These are phyloP conservation scores for Colletotrichum kahawae DNA, from an alignment of 2,329 filamentous ascomycete species.

Conservation along the genomic window DNA sequence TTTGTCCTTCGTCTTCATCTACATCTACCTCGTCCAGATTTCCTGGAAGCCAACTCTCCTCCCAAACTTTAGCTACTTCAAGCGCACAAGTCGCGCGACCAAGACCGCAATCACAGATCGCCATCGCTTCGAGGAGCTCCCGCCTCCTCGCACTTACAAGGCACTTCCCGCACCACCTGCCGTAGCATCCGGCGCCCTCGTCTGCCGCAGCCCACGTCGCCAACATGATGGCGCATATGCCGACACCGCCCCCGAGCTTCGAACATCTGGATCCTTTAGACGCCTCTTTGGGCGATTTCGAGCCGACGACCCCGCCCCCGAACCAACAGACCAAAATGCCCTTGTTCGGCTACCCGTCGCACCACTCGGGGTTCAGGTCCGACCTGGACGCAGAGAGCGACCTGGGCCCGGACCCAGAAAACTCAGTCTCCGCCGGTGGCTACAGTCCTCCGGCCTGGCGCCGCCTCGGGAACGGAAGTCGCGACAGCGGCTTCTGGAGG, in stretches of 20 bases:
- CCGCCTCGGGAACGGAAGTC: constrained; percentile 63
- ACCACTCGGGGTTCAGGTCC: constrained; percentile 47
- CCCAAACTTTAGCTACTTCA: constrained; percentile 25
- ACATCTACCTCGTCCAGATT: constrained; percentile 49
- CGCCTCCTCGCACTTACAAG: constrained; percentile 18
- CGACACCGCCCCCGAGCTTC: constrained; percentile 27
- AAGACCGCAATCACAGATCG: constrained; percentile 21
- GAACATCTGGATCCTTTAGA: constrained; percentile 49
- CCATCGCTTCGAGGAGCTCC: constrained; percentile 7
- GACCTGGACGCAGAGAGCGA: constrained; percentile 43
- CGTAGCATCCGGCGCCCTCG: constrained; percentile 17
- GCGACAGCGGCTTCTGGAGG: constrained; percentile 66
- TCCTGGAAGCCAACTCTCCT: constrained; percentile 23
- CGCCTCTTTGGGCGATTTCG: constrained; percentile 61
- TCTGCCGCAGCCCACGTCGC: constrained; percentile 7
- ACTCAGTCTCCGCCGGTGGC: constrained; percentile 55
- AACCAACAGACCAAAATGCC: constrained; percentile 23
- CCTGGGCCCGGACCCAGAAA: constrained; percentile 40
- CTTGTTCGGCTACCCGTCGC: constrained; percentile 44
- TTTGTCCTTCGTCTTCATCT: constrained; percentile 55
- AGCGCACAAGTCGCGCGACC: constrained; percentile 24
- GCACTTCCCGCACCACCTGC: constrained; percentile 23
- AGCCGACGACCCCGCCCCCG: constrained; percentile 47
- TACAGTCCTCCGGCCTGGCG: constrained; percentile 67
- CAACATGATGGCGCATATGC: constrained; percentile 27